phyloP scores from a whole-genome alignment of 768 basidiomycete species.

The Leccinum longicurvipes region DNA sequence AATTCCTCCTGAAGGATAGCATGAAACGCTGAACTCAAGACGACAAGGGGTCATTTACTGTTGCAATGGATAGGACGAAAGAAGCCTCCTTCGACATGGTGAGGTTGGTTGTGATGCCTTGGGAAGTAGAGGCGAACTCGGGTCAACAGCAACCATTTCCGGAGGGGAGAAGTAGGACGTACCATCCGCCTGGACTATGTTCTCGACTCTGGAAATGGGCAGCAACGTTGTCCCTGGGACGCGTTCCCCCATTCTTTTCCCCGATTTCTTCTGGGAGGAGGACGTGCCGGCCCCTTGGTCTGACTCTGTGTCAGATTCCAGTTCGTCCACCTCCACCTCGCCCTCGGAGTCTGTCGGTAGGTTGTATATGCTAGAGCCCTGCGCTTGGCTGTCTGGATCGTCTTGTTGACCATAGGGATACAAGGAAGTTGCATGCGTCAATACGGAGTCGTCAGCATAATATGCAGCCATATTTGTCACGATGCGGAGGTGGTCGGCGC shows the following conservation, averaged over 20 bases:
- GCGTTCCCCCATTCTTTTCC: slow-evolving; percentile 39
- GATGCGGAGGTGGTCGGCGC: slow-evolving; percentile 5
- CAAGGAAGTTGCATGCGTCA: slow-evolving; percentile 32
- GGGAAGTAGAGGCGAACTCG: slow-evolving; percentile 10
- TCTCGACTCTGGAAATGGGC: slow-evolving; percentile 65
- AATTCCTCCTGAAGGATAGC: slow-evolving; percentile 69
- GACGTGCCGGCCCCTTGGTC: slow-evolving; percentile 28
- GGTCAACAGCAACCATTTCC: slow-evolving; percentile 11
- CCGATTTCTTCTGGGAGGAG: slow-evolving; percentile 25
- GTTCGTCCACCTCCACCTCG: slow-evolving; percentile 34
- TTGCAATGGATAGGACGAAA: slow-evolving; percentile 72
- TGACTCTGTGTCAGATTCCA: slow-evolving; percentile 33
- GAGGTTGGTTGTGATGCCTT: slow-evolving; percentile 58
- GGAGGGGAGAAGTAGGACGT: slow-evolving; percentile 23
- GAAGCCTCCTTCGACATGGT: slow-evolving; percentile 73
- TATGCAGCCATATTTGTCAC: slow-evolving; percentile 31
- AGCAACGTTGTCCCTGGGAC: slow-evolving; percentile 64
- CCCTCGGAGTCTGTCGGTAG: slow-evolving; percentile 34
- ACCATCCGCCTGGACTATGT: slow-evolving; percentile 79
- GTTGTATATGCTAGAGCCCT: slow-evolving; percentile 29
- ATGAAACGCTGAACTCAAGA: slow-evolving; percentile 10
- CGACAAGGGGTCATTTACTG: slow-evolving; percentile 42
- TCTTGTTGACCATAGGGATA: slow-evolving; percentile 29
- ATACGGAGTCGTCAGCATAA: slow-evolving; percentile 26
- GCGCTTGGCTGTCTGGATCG: slow-evolving; percentile 23